Base-by-base conservation (phyloP, 139 green algal genomes). In the Chlamydomonas incerta region DNA sequence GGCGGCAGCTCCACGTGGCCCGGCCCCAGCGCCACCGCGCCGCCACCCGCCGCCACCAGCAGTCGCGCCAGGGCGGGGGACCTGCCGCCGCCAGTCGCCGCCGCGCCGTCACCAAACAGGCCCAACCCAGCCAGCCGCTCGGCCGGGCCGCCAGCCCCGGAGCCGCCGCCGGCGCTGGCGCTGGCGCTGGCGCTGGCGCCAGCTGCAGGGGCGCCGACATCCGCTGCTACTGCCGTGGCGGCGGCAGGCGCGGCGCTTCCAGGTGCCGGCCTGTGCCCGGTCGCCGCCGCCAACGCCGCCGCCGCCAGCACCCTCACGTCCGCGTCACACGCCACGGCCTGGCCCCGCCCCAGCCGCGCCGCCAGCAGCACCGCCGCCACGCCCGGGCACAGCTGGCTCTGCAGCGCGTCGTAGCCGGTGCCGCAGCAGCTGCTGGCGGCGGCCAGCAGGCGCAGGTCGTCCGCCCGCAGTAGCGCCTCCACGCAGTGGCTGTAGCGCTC, bases 321-420 rank as follows among this genome's bases (percentile, higher is more conserved):
- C 26, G 35, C 46, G 46, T 87, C 58, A 35, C 70, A 87, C 81
- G 81, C 57, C 70, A 74, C 57, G 17, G n/a, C 76, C 23, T 21
- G 31, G 28, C 73, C 71, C 2, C 58, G 15, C 29, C 58, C 37
- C 41, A 67, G 23, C 8, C 72, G 72, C n/a, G 82, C 82, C 41
- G 67, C 72, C 47, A 87, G 72, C 62, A 87, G n/a, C 58, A 76
- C 71, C 14, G 71, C 82, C 46, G 82, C 82, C 72, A 87, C 82
- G 21, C 47, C 37, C 10, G 82, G 82, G 63, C 82, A 87, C 58
- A 74, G 46, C 55, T 81, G 72, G 58, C 37, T 63, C 37, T 81
- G 73, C 31, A 87, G 72, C 21, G 72, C 72, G 82, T 87, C 82
- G 72, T 80, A 87, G 29, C 82, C 82, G 9, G 60, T 62, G 20